Evolutionary conservation across 2,329 filamentous ascomycete species (phyloP).

Genomic region (Claviceps spartinae): DNA sequence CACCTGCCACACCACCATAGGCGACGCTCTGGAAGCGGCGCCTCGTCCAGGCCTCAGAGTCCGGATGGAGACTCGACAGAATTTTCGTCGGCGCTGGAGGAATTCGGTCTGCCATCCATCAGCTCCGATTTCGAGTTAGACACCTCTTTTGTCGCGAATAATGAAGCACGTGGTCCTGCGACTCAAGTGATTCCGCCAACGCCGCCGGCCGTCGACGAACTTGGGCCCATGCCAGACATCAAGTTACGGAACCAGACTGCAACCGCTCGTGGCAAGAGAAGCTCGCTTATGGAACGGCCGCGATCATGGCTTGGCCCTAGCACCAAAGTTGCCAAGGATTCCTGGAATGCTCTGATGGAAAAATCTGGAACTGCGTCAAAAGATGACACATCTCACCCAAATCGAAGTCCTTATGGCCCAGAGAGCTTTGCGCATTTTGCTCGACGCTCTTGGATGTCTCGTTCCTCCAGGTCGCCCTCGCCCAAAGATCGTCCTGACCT

Average conservation of each 20-base stretch:
- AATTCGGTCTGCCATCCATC: slow-evolving; percentile 40
- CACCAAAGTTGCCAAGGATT: slow-evolving; percentile 25
- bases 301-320: slow-evolving; percentile 36
- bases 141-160: slow-evolving; percentile 27
- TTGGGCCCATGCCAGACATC: not conserved
- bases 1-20: not conserved
- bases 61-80: not conserved
- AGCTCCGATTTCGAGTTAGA: slow-evolving; percentile 36
- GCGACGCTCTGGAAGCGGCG: not conserved
- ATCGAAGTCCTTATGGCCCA: slow-evolving; percentile 26
- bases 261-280: slow-evolving; percentile 24
- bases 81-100: slow-evolving; percentile 16
- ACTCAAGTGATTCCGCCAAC: slow-evolving; percentile 6
- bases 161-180: not conserved
- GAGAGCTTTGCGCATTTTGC: slow-evolving; percentile 29
- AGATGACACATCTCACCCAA: slow-evolving; percentile 9
- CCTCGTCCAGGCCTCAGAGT: not conserved
- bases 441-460: slow-evolving; percentile 6
- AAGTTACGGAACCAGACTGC: slow-evolving; percentile 8
- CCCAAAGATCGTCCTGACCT: slow-evolving; percentile 22
- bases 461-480: slow-evolving; percentile 20
- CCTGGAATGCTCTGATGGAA: slow-evolving; percentile 9
- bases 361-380: not conserved
- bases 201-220: not conserved
- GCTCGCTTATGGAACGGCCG: slow-evolving; percentile 34